Base-by-base conservation (phyloP, 257 asterid species). In the Dorcoceras hygrometricum region DNA sequence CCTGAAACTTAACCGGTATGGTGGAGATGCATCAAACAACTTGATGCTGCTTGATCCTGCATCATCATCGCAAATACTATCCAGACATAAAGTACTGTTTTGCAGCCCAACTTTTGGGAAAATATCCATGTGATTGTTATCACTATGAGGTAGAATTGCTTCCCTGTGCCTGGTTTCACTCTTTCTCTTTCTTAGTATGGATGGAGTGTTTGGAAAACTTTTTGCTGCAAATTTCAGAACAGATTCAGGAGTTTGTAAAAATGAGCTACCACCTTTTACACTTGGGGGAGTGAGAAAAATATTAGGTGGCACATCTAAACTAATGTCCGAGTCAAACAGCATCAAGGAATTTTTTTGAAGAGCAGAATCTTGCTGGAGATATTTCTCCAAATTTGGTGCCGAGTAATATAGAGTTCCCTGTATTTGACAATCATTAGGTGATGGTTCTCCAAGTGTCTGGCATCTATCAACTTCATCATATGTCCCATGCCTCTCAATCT, bases 121-220 rank as follows among this genome's bases (percentile, higher is more conserved):
- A 63, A 72, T 70, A 60, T 58, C 71, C 53, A 56, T 73, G 34
- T 66, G 67, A 71, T 48, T 67, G 56, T 72, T 68, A 65, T 71
- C 82, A 8, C 77, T 69, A 53, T 75, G 70, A 19, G 76, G 71
- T 34, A 50, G 11, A 57, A 59, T 69, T 25, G 69, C 76, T 68
- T 75, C 86, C 87, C 57, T 70, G 4, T 56, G 68, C 63, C 23
- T 79, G 36, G 32, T 73, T 57, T 70, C 86, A 11, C 74, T 59
- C 72, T 80, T 94, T 67, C 96, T 88, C 81, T 85, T 94, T 65
- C 97, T 79, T 39, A 90, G 28, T 66, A 94, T 94, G 71, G 99
- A 90, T 23, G 99, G 99, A 54, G 99, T 90, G 57, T 85, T 78
- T 7, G 77, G 96, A 77, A 86, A 94, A 84, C 87, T 88, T 75